Conservation (phyloP, 2,329 filamentous ascomycete species). For the Aspergillus latus region DNA sequence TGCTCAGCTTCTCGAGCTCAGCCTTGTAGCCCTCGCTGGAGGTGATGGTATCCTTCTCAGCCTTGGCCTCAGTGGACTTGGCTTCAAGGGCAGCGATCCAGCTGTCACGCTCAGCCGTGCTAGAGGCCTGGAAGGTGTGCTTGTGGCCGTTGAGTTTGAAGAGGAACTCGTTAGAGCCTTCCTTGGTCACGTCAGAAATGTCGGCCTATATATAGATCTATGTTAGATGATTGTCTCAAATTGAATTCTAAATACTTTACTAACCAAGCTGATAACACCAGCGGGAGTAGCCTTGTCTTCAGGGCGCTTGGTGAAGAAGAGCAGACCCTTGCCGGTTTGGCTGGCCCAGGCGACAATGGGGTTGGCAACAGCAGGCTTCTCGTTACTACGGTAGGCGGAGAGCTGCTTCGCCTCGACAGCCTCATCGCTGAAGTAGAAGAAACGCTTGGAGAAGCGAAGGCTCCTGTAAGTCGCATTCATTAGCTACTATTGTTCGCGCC, state of each 20-base stretch:
- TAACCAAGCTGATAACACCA: conserved; percentile 81
- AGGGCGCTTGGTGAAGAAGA: conserved; percentile 84
- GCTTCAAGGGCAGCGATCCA: conserved; percentile 84
- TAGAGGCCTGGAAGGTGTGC: conserved; percentile 86
- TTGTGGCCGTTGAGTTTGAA: conserved; percentile 85
- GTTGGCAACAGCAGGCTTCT: conserved; percentile 80
- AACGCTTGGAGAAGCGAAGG: conserved; percentile 86
- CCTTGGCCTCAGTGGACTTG: conserved; percentile 83
- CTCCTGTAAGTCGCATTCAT: conserved; percentile 56
- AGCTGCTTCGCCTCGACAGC: conserved; percentile 73
- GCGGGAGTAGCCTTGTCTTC: conserved; percentile 78
- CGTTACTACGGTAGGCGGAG: conserved; percentile 74
- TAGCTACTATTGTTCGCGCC: conserved; percentile 1
- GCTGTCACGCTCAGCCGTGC: conserved; percentile 76
- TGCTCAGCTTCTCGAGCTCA: conserved; percentile 67
- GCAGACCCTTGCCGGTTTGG: conserved; percentile 90
- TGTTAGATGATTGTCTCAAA: neutral
- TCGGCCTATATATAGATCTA: conserved; percentile 53
- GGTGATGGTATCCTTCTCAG: conserved; percentile 68
- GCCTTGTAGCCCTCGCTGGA: conserved; percentile 87
- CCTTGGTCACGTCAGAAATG: conserved; percentile 69
- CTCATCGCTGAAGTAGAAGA: conserved; percentile 82
- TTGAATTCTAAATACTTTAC: conserved; percentile 31
- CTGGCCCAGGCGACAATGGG: conserved; percentile 83
- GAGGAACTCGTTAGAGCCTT: conserved; percentile 77